Conservation (phyloP, 2,329 filamentous ascomycete species). For the Cercospora sesami region DNA sequence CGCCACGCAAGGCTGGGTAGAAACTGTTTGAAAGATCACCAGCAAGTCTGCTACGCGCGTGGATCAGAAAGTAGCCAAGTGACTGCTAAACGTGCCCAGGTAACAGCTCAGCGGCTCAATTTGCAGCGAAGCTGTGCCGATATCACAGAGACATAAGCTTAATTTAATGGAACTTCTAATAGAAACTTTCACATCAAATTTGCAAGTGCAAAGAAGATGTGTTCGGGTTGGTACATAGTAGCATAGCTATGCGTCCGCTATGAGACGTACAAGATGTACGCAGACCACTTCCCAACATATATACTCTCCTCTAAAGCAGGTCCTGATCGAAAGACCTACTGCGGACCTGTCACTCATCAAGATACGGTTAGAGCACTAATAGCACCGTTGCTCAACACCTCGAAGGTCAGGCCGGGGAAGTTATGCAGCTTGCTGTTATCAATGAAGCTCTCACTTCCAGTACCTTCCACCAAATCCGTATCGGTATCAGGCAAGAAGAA, state of each 20-base stretch:
- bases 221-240: background rate
- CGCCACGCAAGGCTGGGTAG: background rate
- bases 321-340: background rate
- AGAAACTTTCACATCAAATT: background rate
- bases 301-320: background rate
- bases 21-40: background rate
- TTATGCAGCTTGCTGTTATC: slow-evolving; percentile 85
- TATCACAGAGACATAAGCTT: background rate
- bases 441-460: slow-evolving; percentile 54
- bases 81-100: background rate
- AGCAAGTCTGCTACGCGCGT: background rate
- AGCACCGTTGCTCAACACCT: slow-evolving; percentile 88
- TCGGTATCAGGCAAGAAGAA: slow-evolving; percentile 39
- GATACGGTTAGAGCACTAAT: slow-evolving; percentile 75
- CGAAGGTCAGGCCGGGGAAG: slow-evolving; percentile 91
- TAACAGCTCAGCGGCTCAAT: background rate
- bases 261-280: background rate
- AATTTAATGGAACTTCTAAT: background rate
- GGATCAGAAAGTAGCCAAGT: background rate
- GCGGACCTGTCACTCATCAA: slow-evolving; percentile 17
- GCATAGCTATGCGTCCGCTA: background rate
- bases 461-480: slow-evolving; percentile 45
- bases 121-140: background rate
- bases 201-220: background rate
- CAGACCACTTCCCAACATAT: background rate